Base-by-base conservation (phyloP, 2,329 filamentous ascomycete species). In the Diaporthe nobilis region DNA sequence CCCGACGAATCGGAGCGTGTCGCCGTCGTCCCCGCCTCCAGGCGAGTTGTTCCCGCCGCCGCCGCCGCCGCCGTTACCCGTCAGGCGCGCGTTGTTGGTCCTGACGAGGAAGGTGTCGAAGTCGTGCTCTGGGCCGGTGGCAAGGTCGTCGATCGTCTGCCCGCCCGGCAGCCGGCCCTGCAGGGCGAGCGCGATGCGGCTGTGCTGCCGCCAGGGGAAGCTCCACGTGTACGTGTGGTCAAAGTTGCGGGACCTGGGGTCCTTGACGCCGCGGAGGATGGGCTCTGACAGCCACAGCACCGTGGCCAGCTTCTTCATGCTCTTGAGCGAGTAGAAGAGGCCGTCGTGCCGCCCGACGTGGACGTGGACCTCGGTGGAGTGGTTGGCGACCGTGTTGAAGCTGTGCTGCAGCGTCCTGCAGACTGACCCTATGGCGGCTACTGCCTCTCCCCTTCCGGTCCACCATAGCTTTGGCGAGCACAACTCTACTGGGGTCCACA, bases 321-420 rank as follows among this genome's bases (percentile, higher is more conserved):
- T 83, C 6, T 78, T 57, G 73, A 86, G 77, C 2, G 80, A 74
- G 74, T 83, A 83, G 2, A 81, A 77, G 7, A 55, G 73, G 20
- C 82, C 83, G 39, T 86, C 84, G 28, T 76, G 71, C 0, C 83
- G 82, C 3, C 85, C 85, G 12, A 85, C 74, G 74, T 86, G 85
- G 4, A 86, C 81, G 75, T 86, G 85, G 3, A 85, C 79, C 75
- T 85, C 84, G 75, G 84, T 85, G 5, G 81, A 83, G 76, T 84
- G 80, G 78, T 86, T 85, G 47, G 82, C 80, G 17, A 79, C 78
- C n/a, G 84, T 71, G 0, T 80, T 76, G 57, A 81, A 80, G n/a
- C 57, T 34, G 17, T 76, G 53, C 22, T 77, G 75, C 28, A 85
- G 76, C 4, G 79, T 77, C 7, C 72, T 71, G 20, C 83, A 74